Conservation (phyloP, 225 moss, liverwort and hornwort genomes). For the Pseudoscleropodium purum region DNA sequence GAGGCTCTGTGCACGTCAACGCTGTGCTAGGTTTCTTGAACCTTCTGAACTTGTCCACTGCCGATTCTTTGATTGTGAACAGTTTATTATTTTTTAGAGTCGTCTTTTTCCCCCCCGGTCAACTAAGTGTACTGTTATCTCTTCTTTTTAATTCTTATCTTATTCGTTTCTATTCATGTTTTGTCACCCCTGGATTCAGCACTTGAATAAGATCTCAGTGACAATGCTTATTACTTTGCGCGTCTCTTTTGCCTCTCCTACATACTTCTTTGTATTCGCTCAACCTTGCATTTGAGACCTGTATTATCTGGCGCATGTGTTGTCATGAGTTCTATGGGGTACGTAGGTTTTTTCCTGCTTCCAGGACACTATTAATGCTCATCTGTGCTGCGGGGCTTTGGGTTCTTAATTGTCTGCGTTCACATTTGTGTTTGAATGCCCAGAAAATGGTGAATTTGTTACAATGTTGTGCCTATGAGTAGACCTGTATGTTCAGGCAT, state of each 20-base stretch:
- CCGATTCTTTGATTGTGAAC: slow-evolving; percentile 30
- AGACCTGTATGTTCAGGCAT: not conserved
- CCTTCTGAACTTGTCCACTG: slow-evolving; percentile 5
- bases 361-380: too few species aligned
- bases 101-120: not conserved
- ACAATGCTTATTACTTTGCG: not conserved
- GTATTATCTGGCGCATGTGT: not conserved
- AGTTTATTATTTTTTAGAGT: slow-evolving; percentile 14
- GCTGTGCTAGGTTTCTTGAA: not conserved
- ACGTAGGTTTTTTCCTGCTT: not conserved
- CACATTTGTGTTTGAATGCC: not conserved
- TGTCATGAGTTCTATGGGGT: not conserved
- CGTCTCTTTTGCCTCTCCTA: not conserved
- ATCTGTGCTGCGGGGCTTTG: too few species aligned
- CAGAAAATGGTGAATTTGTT: not conserved
- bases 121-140: not conserved
- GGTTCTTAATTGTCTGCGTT: not conserved
- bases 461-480: not conserved
- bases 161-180: not conserved
- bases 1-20: not conserved
- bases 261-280: too few species aligned
- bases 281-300: not conserved
- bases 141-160: not conserved
- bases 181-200: slow-evolving; percentile 3
- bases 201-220: slow-evolving; percentile 21